Evolutionary conservation across 768 basidiomycete genomes (phyloP), one percentile per base, ranked within the genome.

Genomic region (Chalciporus sphaerocephalus): DNA sequence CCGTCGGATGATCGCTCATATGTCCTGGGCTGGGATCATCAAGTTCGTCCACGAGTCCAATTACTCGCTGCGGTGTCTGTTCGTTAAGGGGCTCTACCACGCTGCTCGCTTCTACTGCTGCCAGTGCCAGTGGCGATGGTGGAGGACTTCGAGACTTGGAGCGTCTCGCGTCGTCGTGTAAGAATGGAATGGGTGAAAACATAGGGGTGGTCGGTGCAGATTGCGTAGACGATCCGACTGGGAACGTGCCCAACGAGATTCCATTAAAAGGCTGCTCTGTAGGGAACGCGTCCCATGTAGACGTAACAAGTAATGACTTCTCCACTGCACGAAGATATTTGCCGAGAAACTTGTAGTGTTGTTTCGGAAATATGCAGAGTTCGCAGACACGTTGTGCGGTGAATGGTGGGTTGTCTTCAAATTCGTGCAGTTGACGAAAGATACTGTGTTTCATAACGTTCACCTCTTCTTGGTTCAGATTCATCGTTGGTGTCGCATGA

Each of bases 301-400:
- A 92, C 4, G 92, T 92, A 40, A 95, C 90, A 17, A 89, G 82
- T 17, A 91, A 70, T 11, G 85, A 73, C 59, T 85, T 87, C 58
- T 92, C 88, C 11, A 94, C 71, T 2, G 92, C 92, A 2, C 92
- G 86, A 30, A 92, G 76, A 61, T 92, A 94, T 67, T 94, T 95
- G 35, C 91, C 88, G 13, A 89, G 69, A 22, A 79, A 76, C 36
- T 73, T 81, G 74, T 94, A 93, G 54, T 90, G 78, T 37, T 75
- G 71, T 52, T 72, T 74, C 5, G 91, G 90, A 33, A 75, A 65
- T 11, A 86, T 54, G 52, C 83, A 81, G 20, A 95, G 80, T 59
- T 94, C 92, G 60, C 87, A 89, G 11, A 93, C 70, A 35, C 92
- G 82, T 65, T 95, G 92, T 44, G 94, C 86, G 8, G 92, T 93